Evolutionary conservation across 257 asterid genomes (phyloP), one percentile per base, ranked within the genome.

Genomic region (Jasminum sambac): DNA sequence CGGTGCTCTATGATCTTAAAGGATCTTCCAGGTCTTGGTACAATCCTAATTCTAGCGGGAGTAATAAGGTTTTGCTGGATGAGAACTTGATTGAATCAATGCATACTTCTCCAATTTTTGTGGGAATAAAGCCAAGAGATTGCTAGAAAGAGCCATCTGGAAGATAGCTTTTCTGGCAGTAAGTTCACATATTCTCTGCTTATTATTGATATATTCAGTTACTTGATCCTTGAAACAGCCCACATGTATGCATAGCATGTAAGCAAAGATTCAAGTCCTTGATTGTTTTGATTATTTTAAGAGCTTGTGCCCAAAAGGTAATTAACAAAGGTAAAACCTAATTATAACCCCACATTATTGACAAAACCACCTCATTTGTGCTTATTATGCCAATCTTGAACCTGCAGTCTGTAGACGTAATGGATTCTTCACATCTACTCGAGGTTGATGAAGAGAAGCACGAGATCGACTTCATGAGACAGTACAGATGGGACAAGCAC

Each of bases 401-500:
- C 36, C 21, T 64, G 76, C 96, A 95, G 99, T 84, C 91, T 1
- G 72, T 95, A 69, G 96, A 89, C 70, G 99, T 91, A 40, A 95
- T 91, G 98, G 99, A 95, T 70, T 95, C 91, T 72, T 95, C 99
- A 0, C 82, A 91, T 38, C 82, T 95, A 55, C 98, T 91, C 21
- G 99, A 96, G 43, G 85, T 91, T 17, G 99, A 95, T 69, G 89
- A 91, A 73, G 96, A 91, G 78, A 88, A 82, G 73, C 95, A 95
- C 39, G 98, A 95, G 75, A 95, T 95, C 2, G 99, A 95, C 81
- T 95, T 91, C 83, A 91, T 91, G 98, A 88, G 98, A 78, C 98
- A 95, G 70, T 89, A 95, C 68, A 95, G 98, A 5, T 89, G 98
- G 99, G 99, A 95, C 84, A 95, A 95, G 82, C 98, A 95, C 81